Conservation (phyloP, 352 stramenopile species). For the Pythium dissotocum region DNA sequence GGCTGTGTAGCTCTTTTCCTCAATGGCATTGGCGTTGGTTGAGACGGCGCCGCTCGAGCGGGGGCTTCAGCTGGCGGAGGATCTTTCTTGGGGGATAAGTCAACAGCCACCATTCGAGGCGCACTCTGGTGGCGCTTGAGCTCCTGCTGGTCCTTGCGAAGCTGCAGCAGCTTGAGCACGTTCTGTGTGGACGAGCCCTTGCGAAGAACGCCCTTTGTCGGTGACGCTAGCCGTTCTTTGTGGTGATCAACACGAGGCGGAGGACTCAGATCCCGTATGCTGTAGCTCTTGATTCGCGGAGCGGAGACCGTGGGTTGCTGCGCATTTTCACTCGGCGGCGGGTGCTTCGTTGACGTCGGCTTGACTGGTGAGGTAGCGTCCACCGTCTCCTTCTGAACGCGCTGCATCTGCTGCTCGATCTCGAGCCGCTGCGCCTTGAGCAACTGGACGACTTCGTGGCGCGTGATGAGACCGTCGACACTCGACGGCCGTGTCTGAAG, state of each 20-base stretch:
- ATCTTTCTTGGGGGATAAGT: not conserved
- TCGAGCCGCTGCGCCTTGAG: conserved; percentile 19
- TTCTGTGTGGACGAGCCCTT: conserved; percentile 36
- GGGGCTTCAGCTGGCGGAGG: not conserved
- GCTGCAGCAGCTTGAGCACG: conserved; percentile 52
- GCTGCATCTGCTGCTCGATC: conserved; percentile 25
- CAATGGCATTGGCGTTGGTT: not conserved
- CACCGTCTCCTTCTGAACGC: not conserved
- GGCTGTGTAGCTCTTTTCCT: not conserved
- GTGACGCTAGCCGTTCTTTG: not conserved
- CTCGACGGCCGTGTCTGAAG: conserved; percentile 17
- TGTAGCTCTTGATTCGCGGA: not conserved
- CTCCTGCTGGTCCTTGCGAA: conserved; percentile 36
- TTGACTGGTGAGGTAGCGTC: not conserved
- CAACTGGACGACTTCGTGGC: conserved; percentile 21
- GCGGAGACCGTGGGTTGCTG: not conserved
- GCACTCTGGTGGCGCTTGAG: conserved; percentile 23
- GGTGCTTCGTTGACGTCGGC: not conserved
- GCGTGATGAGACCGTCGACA: conserved; percentile 21
- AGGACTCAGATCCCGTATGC: not conserved
- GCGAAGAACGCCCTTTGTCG: not conserved
- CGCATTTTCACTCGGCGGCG: not conserved
- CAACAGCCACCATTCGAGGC: conserved; percentile 14
- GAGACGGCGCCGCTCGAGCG: not conserved
- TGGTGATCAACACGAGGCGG: not conserved